phyloP scores from a whole-genome alignment of 1,284 basidiomycete genomes.

The Inonotus hispidus region DNA sequence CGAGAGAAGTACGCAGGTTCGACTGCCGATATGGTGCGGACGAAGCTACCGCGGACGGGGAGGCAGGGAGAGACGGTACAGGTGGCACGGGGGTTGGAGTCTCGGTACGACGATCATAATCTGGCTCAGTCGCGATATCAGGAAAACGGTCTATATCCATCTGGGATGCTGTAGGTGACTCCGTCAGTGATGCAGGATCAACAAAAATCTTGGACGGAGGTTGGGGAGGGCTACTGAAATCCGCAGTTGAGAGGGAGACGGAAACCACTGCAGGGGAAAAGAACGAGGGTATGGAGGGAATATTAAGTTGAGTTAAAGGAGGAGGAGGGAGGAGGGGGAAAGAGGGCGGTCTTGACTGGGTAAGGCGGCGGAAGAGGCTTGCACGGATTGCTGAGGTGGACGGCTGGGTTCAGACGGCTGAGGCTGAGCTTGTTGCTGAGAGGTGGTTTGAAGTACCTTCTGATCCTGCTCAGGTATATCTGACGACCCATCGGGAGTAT shows the following conservation, averaged over 20 bases:
- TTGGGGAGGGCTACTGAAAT: constrained; percentile 13
- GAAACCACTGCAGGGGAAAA: constrained; percentile 12
- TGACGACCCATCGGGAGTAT: constrained; percentile 5
- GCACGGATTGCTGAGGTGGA: neutral
- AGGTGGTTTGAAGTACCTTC: neutral
- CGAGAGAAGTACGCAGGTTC: neutral
- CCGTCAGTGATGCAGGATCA: constrained; percentile 10
- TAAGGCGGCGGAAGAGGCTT: neutral
- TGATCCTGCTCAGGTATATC: neutral
- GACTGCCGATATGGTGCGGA: neutral
- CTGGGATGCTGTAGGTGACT: constrained; percentile 6
- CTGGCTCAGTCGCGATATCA: constrained; percentile 13
- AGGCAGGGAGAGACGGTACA: neutral
- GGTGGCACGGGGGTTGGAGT: neutral
- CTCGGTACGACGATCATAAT: neutral
- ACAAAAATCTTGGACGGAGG: constrained; percentile 13
- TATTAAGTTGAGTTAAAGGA: neutral
- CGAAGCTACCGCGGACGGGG: neutral
- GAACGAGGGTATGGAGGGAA: constrained; percentile 7
- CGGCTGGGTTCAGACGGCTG: neutral
- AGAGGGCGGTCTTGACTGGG: neutral
- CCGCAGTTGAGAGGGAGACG: constrained; percentile 12
- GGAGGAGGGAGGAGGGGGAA: constrained; percentile 10
- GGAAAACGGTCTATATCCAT: constrained; percentile 8
- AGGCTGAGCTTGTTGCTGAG: neutral